Evolutionary conservation across 1,284 basidiomycete species (phyloP), one percentile per base, ranked within the genome.

Genomic region (Termitomyces sp.): DNA sequence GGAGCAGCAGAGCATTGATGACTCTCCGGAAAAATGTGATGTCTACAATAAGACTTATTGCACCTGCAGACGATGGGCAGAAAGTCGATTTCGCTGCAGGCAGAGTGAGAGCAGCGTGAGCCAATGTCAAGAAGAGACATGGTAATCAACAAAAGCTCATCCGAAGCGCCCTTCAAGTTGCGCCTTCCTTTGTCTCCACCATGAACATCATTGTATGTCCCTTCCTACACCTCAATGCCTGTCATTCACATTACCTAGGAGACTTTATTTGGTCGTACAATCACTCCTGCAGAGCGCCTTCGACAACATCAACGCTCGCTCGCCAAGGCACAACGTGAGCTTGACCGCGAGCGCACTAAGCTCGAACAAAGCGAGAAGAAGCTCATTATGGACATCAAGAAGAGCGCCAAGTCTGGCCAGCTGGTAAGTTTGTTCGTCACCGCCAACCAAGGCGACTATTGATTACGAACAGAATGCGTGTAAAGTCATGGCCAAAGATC

Each of bases 401-500:
- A 92, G 75, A 94, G 89, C 62, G 97, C 97, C 17, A 95, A 97
- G 69, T 80, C 88, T 45, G 96, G 97, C 24, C 95, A 99, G 75
- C 88, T 98, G 82, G 95, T 97, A 66, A 59, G 83, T 72, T 45
- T 41, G 38, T 72, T 45, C 39, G 38, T 57, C 17, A n/a, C 36
- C 41, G 43, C 39, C 13, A 36, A 28, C 5, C 36, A 9, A 38
- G 19, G 50, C 54, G 21, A 52, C 26, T 38, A 57, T 64, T 62
- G 55, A 64, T 52, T 68, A 48, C 42, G 39, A 61, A 34, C 55
- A 97, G 94, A 94, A 93, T 70, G 93, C 94, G 12, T 98, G 95
- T 79, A 99, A 98, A 78, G 90, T 99, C 59, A 97, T 98, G 89
- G 97, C 97, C 36, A 98, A 97, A 71, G 97, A 99, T 69, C 87